These are phyloP conservation scores for Royoungia palumana DNA, from an alignment of 768 basidiomycete genomes.

Conservation along the genomic window DNA sequence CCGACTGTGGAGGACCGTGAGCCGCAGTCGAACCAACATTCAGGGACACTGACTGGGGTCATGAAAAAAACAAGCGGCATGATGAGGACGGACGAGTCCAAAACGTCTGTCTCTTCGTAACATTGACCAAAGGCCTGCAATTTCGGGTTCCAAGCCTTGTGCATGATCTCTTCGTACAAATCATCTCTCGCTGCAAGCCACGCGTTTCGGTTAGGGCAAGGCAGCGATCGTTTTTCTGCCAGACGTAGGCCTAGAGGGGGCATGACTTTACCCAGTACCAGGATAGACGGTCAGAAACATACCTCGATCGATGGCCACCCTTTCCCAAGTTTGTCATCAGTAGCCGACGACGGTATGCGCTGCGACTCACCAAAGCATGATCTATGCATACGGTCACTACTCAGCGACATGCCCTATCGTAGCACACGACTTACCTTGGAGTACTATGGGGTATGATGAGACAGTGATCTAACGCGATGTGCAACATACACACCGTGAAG, in stretches of 20 bases:
- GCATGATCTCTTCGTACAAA: slow-evolving; percentile 92
- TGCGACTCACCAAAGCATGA: slow-evolving; percentile 85
- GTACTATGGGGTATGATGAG: slow-evolving; percentile 46
- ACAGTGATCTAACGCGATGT: background rate
- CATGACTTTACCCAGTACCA: background rate
- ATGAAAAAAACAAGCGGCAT: slow-evolving; percentile 95
- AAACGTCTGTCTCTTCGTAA: slow-evolving; percentile 78
- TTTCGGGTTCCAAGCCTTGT: slow-evolving; percentile 78
- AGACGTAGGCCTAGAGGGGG: slow-evolving; percentile 66
- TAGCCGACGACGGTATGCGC: too few relatives aligned
- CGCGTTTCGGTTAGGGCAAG: slow-evolving; percentile 65
- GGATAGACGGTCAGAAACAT: background rate
- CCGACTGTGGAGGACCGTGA: slow-evolving; percentile 48
- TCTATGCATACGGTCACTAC: slow-evolving; percentile 35
- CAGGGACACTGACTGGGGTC: slow-evolving; percentile 53
- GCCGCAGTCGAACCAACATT: background rate
- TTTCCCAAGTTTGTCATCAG: slow-evolving; percentile 27
- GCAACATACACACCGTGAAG: slow-evolving; percentile 69
- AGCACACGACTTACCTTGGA: slow-evolving; percentile 57
- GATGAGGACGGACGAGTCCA: slow-evolving; percentile 88
- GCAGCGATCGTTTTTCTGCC: slow-evolving; percentile 92
- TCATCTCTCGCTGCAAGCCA: slow-evolving; percentile 79
- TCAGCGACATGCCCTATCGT: slow-evolving; percentile 5
- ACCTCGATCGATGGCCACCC: slow-evolving; percentile 96
- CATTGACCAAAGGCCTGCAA: slow-evolving; percentile 77